phyloP scores from a whole-genome alignment of 2,329 filamentous ascomycete genomes.

The Hypoxylon sp. region DNA sequence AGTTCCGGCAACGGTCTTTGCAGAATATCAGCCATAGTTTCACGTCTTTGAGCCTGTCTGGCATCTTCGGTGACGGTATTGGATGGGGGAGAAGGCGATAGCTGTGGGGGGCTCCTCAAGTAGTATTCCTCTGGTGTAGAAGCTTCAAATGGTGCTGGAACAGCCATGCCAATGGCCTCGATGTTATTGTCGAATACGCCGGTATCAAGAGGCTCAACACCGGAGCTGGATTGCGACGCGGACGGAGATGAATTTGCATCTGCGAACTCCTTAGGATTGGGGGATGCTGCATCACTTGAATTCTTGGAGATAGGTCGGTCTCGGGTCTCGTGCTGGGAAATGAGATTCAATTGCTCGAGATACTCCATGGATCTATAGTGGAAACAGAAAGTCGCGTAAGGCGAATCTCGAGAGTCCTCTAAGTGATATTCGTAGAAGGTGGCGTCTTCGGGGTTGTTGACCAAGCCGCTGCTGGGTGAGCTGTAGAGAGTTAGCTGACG shows the following conservation, averaged over 20 bases:
- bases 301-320: constrained; percentile 21
- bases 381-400: constrained; percentile 69
- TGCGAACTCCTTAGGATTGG: neutral
- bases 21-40: constrained; percentile 28
- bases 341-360: constrained; percentile 64
- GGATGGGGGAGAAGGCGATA: constrained; percentile 22
- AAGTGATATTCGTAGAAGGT: constrained; percentile 68
- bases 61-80: constrained; percentile 1
- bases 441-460: constrained; percentile 66
- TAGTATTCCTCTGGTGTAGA: constrained; percentile 33
- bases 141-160: constrained; percentile 18
- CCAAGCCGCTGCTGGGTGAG: constrained; percentile 66
- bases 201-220: constrained; percentile 31
- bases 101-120: constrained; percentile 40
- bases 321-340: constrained; percentile 53
- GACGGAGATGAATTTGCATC: constrained; percentile 14
- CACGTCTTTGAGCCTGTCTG: constrained; percentile 13
- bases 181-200: constrained; percentile 31
- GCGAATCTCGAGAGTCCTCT: constrained; percentile 65
- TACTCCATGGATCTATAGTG: constrained; percentile 70
- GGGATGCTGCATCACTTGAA: neutral
- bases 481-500: constrained; percentile 54
- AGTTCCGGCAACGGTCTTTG: constrained; percentile 53
- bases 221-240: constrained; percentile 32
- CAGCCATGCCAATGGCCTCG: constrained; percentile 13